A percentile compares a stretch with the other conserved stretches of the same genome.
Evolutionary conservation across 164 flowering plant species (phyloP).

Genomic region (Warburgia ugandensis): DNA sequence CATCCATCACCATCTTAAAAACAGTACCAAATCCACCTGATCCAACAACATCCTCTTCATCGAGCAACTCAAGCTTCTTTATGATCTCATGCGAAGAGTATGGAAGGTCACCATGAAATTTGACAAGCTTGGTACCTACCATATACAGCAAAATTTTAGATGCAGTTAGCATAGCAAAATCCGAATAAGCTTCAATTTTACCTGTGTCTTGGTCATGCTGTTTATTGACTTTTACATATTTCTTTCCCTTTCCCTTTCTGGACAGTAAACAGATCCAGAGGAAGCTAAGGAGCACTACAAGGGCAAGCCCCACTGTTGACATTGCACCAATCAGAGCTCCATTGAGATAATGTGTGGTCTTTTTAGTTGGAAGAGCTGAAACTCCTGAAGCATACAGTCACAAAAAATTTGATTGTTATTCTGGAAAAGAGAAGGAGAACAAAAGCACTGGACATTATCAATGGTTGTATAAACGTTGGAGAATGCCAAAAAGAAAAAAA

Average conservation of each 20-base stretch:
- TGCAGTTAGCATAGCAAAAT: background rate
- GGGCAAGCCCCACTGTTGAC: conserved; percentile 50
- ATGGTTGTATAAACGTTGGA: too few species aligned
- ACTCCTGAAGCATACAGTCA: conserved; percentile 1
- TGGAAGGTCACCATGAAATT: conserved; percentile 94
- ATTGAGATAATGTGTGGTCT: conserved; percentile 57
- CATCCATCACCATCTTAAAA: conserved; percentile 92
- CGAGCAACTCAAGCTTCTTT: conserved; percentile 82
- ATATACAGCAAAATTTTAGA: conserved; percentile 1
- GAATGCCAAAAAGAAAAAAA: background rate
- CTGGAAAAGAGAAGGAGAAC: too few species aligned
- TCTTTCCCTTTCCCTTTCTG: conserved; percentile 67
- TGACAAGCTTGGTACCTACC: conserved; percentile 73
- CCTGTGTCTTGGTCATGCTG: conserved; percentile 33
- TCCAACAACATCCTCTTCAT: conserved; percentile 84
- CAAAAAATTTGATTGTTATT: too few species aligned
- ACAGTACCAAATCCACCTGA: conserved; percentile 98
- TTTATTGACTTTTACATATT: conserved; percentile 72
- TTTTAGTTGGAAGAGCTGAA: conserved; percentile 49
- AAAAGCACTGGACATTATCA: too few species aligned
- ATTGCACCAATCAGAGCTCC: conserved; percentile 71
- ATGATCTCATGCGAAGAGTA: conserved; percentile 80
- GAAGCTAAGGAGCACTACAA: conserved; percentile 48
- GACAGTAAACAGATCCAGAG: conserved; percentile 64
- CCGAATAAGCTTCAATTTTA: background rate